Percentiles rank a stretch among this genome's conserved stretches.
These are phyloP conservation scores for Somion occarium DNA, from an alignment of 1,284 basidiomycete species.

Conservation along the genomic window DNA sequence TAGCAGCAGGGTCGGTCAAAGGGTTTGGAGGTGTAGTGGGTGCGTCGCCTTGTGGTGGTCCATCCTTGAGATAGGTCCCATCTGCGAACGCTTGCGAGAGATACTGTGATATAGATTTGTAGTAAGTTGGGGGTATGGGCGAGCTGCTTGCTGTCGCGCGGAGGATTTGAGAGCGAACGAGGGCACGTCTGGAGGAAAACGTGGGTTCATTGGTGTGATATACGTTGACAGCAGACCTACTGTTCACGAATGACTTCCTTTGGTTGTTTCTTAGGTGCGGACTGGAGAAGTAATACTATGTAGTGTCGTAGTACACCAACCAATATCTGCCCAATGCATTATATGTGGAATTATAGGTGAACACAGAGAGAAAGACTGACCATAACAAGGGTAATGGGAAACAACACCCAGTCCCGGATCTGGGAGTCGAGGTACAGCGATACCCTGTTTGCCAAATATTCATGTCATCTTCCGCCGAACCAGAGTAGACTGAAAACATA, in stretches of 20 bases:
- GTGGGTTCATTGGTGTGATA: slow-evolving; percentile 4
- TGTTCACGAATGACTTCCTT: slow-evolving; percentile 87
- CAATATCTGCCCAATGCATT: slow-evolving; percentile 58
- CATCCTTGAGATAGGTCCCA: slow-evolving; percentile 84
- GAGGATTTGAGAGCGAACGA: slow-evolving; percentile 80
- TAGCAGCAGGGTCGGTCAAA: slow-evolving; percentile 82
- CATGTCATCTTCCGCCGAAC: too few relatives aligned
- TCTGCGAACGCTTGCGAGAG: slow-evolving; percentile 68
- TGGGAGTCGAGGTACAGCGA: slow-evolving; percentile 89
- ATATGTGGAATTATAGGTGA: not conserved
- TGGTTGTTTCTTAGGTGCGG: slow-evolving; percentile 78
- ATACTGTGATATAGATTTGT: slow-evolving; percentile 70
- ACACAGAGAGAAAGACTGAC: slow-evolving; percentile 37
- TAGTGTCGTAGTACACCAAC: slow-evolving; percentile 95
- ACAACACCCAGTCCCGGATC: slow-evolving; percentile 91
- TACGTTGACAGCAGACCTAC: slow-evolving; percentile 45
- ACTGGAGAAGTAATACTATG: slow-evolving; percentile 83
- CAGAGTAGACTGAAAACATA: slow-evolving; percentile 16
- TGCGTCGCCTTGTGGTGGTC: slow-evolving; percentile 62
- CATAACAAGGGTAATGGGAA: slow-evolving; percentile 98
- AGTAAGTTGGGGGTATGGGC: slow-evolving; percentile 72
- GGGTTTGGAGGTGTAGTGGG: slow-evolving; percentile 61
- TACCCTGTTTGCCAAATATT: too few relatives aligned
- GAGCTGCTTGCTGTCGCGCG: slow-evolving; percentile 77
- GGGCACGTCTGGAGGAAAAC: slow-evolving; percentile 61